These are phyloP conservation scores for Aureococcus anophagefferens DNA, from an alignment of 108 stramenopile genomes.

Conservation along the genomic window DNA sequence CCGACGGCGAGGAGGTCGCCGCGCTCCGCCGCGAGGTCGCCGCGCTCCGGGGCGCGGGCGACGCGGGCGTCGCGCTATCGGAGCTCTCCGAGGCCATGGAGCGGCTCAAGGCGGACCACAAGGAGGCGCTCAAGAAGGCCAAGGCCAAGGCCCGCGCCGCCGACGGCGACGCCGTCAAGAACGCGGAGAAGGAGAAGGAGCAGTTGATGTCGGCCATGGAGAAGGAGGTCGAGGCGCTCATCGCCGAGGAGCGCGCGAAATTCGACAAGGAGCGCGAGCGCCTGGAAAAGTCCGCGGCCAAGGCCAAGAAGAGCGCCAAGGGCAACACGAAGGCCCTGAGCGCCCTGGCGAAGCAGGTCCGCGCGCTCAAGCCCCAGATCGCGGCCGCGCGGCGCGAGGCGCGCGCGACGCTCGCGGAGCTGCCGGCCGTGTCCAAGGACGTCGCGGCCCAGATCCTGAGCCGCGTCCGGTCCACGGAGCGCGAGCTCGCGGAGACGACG, in stretches of 20 bases:
- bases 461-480: not conserved
- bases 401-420: not conserved
- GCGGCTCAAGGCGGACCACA: not conserved
- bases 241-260: not conserved
- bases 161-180: not conserved
- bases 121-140: not conserved
- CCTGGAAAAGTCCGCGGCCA: not conserved
- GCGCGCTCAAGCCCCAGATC: conserved; percentile 5
- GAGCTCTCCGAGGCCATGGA: not conserved
- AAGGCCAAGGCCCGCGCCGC: too few species aligned
- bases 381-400: not conserved
- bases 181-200: conserved; percentile 9
- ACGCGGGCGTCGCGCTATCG: not conserved
- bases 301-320: conserved; percentile 4
- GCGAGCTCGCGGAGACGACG: not conserved
- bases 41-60: not conserved
- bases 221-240: not conserved
- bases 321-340: not conserved
- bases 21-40: not conserved
- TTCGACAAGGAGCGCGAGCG: not conserved
- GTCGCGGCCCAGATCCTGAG: not conserved
- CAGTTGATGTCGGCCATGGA: conserved; percentile 7
- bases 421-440: not conserved
- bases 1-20: not conserved
- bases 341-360: not conserved